These are phyloP conservation scores for Paxillus ammoniavirescens DNA, from an alignment of 768 basidiomycete species.

Conservation along the genomic window DNA sequence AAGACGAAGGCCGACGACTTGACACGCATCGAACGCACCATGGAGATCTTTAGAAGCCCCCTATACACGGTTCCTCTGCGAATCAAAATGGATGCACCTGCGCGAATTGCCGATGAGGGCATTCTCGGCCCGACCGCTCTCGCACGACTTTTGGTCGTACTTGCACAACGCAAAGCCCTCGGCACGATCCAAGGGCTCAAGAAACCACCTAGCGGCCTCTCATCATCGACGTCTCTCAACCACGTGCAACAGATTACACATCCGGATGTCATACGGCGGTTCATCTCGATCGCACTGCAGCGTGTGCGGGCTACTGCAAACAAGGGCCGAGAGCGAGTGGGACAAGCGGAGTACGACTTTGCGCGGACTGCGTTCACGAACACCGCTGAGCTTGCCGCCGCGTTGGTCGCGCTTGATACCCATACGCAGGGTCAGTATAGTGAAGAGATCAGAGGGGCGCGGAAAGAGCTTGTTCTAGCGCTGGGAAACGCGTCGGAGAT, in stretches of 20 bases:
- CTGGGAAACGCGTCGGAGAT: slow-evolving; percentile 37
- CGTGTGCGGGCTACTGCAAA: slow-evolving; percentile 19
- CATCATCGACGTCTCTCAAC: slow-evolving; percentile 13
- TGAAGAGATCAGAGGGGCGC: slow-evolving; percentile 17
- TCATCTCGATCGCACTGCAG: slow-evolving; percentile 21
- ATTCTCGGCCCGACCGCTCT: slow-evolving; percentile 28
- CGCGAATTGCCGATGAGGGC: slow-evolving; percentile 22
- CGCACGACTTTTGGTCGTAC: slow-evolving; percentile 26
- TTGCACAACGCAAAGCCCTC: slow-evolving; percentile 28
- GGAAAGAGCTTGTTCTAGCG: slow-evolving; percentile 31
- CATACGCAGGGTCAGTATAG: slow-evolving; percentile 25
- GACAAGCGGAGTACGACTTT: slow-evolving; percentile 13
- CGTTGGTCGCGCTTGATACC: slow-evolving; percentile 30
- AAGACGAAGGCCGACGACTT: slow-evolving; percentile 1
- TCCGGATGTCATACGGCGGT: slow-evolving; percentile 20
- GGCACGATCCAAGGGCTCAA: slow-evolving; percentile 15
- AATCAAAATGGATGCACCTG: slow-evolving; percentile 13
- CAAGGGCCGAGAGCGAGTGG: slow-evolving; percentile 20
- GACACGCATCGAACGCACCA: slow-evolving; percentile 11
- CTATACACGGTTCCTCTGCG: slow-evolving; percentile 11
- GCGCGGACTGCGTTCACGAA: slow-evolving; percentile 24
- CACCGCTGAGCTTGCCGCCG: slow-evolving; percentile 34
- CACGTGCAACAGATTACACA: slow-evolving; percentile 29
- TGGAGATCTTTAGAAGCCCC: slow-evolving; percentile 22
- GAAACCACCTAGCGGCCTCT: slow-evolving; percentile 22